A percentile compares a stretch with the other conserved stretches of the same genome.
phyloP scores from a whole-genome alignment of 2,329 filamentous ascomycete genomes.

The Alternaria longipes region DNA sequence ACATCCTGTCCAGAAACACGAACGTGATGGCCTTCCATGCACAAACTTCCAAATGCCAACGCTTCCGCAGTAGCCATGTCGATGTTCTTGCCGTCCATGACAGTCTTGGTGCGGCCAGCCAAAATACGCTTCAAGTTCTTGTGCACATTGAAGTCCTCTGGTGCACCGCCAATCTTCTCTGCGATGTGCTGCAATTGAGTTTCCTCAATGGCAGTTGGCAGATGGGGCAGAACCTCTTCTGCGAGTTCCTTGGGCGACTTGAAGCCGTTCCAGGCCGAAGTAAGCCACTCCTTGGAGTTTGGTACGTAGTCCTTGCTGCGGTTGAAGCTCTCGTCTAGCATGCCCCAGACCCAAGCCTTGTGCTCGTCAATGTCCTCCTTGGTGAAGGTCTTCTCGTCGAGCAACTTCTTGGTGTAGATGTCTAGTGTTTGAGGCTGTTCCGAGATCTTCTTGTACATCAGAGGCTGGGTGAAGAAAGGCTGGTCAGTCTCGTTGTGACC shows the following conservation, averaged over 20 bases:
- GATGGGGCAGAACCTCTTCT: slow-evolving; percentile 90
- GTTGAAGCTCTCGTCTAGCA: slow-evolving; percentile 97
- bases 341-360: slow-evolving; percentile 99
- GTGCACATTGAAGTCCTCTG: slow-evolving; percentile 88
- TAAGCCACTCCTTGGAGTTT: slow-evolving; percentile 97
- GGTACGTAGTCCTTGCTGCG: slow-evolving; percentile 98
- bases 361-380: slow-evolving; percentile 98
- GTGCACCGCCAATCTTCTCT: slow-evolving; percentile 77
- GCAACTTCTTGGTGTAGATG: slow-evolving; percentile 89
- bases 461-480: slow-evolving; percentile 97
- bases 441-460: slow-evolving; percentile 99
- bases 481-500: slow-evolving; percentile 99
- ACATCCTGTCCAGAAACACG: slow-evolving; percentile 98
- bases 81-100: slow-evolving; percentile 90
- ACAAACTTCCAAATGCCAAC: slow-evolving; percentile 90
- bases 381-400: slow-evolving; percentile 92
- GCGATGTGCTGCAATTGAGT: slow-evolving; percentile 83
- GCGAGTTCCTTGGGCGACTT: slow-evolving; percentile 98
- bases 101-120: slow-evolving; percentile 86
- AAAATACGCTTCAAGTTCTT: slow-evolving; percentile 98
- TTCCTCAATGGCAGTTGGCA: slow-evolving; percentile 80
- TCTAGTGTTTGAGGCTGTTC: slow-evolving; percentile 85
- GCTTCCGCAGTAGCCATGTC: slow-evolving; percentile 98
- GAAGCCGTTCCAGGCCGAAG: slow-evolving; percentile 98
- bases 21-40: slow-evolving; percentile 93